Base-by-base conservation (phyloP, 805 yeast genomes). In the Candida pini region DNA sequence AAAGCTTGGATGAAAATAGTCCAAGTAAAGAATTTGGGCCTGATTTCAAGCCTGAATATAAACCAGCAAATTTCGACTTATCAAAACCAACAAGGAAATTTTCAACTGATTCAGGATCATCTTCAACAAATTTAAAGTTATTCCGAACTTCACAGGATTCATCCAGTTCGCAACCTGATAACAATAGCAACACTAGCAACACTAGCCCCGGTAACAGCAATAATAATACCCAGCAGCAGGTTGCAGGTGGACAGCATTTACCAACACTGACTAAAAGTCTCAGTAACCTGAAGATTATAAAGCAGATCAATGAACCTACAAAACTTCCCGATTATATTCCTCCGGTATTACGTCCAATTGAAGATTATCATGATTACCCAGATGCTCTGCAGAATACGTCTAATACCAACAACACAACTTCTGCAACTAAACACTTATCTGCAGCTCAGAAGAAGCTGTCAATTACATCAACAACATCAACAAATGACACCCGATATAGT, bases 251-350 rank as follows among this genome's bases (percentile, higher is more conserved):
- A n/a, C 10, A 5, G 13, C 16, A n/a, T 8, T 14, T 14, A 17
- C 20, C 30, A 27, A 17, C 28, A 4, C 10, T n/a, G 3, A 31
- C 17, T 24, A 16, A 26, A 28, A 17, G 23, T 2, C 10, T 29
- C 24, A 28, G 32, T 9, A 42, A 31, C 4, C 10, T 39, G 15
- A 10, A 39, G 1, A 39, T 41, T 2, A 26, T 48, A 7, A 47
- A 63, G 39, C 76, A 70, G 41, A 68, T 73, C 26, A 68, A 71
- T 46, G 67, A 65, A 38, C 62, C 65, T 28, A 61, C 64, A 36
- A 70, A 66, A 45, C 57, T 69, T 31, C 73, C 75, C 5, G 52
- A 69, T 38, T 64, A 69, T 47, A 56, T 68, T 2, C 80, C 80
- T 4, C 74, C 78, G 2, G 78, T 73, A 12, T 58, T 73, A 35